Evolutionary conservation across 1,139 yeast genomes (phyloP), one percentile per base, ranked within the genome.

Genomic region (Tardiomyces blankii): DNA sequence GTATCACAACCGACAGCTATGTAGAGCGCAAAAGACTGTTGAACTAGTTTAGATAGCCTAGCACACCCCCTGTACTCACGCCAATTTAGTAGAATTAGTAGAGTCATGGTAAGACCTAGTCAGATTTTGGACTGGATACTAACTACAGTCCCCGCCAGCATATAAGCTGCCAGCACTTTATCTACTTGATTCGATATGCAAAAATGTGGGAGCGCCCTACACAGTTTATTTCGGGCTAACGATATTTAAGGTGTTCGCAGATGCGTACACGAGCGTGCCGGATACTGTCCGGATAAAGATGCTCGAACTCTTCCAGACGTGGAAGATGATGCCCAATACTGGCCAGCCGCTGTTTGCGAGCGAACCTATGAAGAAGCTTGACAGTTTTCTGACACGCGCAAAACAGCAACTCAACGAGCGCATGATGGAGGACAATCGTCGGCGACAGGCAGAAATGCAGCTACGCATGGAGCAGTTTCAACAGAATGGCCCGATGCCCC

Each of bases 131-230:
- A n/a, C 38, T 27, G 28, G n/a, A 19, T 27, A 39, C 44, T 41
- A 30, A 30, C 35, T 5, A 14, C 46, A 62, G 62, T 75, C 81
- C 51, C 73, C 85, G 4, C 97, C 97, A 1, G 75, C 77, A 18
- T 89, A 86, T 55, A 91, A 91, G 64, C 72, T 91, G 46, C 91
- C 77, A 57, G 80, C 93, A 3, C 72, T 91, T 53, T 91, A 89
- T 61, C 72, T 89, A 43, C 67, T 91, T 48, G 98, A 91, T 63
- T 88, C 96, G n/a, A 83, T 91, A 42, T 84, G 94, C 65, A 91
- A 91, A 64, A 85, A 82, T 55, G 82, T 87, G 19, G 96, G 96
- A 6, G 75, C 80, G 50, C 96, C 97, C 1, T 91, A 89, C 61
- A 85, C 88, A 33, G 72, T 79, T 11, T 65, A 83, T 49, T 79